Base-by-base conservation (phyloP, 1,139 yeast genomes). In the Geotrichum cucujoidarum region DNA sequence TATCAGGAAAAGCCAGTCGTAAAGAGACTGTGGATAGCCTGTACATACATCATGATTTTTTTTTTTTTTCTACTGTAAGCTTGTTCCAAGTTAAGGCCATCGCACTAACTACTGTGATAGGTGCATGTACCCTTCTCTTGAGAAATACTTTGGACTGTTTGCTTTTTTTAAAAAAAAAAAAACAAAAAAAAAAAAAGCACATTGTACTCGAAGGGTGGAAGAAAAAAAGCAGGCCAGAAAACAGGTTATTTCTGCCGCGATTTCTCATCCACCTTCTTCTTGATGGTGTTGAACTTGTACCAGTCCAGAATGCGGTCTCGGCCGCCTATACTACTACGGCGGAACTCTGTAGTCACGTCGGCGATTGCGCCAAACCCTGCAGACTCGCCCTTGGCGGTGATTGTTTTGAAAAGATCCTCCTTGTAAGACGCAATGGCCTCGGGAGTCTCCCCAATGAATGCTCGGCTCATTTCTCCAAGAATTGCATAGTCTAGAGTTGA, bases 371-470 rank as follows among this genome's bases (percentile, higher is more conserved):
- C 51, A 45, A 50, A 50, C 16, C 40, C 47, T 32, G 47, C 42
- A 27, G 46, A 39, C 36, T 47, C 43, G 14, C 51, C 53, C 16
- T 44, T 22, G 2, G 45, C 38, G 17, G 43, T 40, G 13, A 50
- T 45, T 2, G 44, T 34, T 10, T 45, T 40, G 18, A 41, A 30
- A 22, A 59, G 46, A 21, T 49, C 53, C 38, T 45, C 48, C 21
- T 51, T 56, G 46, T 60, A 60, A 37, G 50, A 45, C 24, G 50
- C 51, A 38, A 56, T 50, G n/a, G 54, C 58, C 36, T 54, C 55
- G 10, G 51, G 48, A 24, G 60, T 51, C 22, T 51, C 49, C 4
- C 62, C 62, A 16, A 59, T 45, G 40, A 55, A 54, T 29, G 62
- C 60, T 17, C 55, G 51, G 41, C 56, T 53, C 48, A 59, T 40